A percentile compares a stretch with the other conserved stretches of the same genome.
These are phyloP conservation scores for Arctostaphylos glauca DNA, from an alignment of 148 eudicot genomes.

Conservation along the genomic window DNA sequence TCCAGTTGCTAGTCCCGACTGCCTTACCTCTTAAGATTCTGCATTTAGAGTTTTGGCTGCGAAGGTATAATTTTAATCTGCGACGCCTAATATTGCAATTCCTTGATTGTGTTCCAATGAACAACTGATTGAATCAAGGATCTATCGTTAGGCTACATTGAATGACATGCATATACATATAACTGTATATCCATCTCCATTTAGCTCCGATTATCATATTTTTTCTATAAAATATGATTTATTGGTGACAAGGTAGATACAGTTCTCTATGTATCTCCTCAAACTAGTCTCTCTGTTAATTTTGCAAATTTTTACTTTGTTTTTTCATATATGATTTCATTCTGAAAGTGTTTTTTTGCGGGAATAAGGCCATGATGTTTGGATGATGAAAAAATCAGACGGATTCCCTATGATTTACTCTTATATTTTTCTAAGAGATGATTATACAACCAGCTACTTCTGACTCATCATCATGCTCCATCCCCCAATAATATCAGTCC, in stretches of 20 bases:
- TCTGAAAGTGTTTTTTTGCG: not conserved
- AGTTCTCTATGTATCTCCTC: not conserved
- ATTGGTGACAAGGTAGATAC: slow-evolving; percentile 22
- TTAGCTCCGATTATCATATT: slow-evolving; percentile 17
- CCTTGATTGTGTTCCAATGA: not conserved
- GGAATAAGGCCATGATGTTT: not conserved
- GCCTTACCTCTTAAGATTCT: too few relatives aligned
- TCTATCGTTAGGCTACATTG: slow-evolving; percentile 18
- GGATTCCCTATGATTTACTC: slow-evolving; percentile 22
- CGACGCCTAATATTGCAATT: slow-evolving; percentile 17
- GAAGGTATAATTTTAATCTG: too few relatives aligned
- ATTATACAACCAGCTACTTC: slow-evolving; percentile 24
- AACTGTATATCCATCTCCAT: slow-evolving; percentile 7
- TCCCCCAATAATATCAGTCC: not conserved
- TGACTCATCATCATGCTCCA: not conserved
- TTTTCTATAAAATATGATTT: not conserved
- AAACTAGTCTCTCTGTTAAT: not conserved
- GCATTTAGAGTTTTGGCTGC: too few relatives aligned
- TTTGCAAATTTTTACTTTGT: not conserved
- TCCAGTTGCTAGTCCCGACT: too few relatives aligned
- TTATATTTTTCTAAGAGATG: not conserved
- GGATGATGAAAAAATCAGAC: slow-evolving; percentile 24
- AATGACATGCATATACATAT: not conserved
- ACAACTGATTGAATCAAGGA: not conserved
- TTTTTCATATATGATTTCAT: not conserved